Percentiles rank a stretch among this genome's conserved stretches.
Evolutionary conservation across 176 grass and related monocot species (phyloP).

Genomic region (Rhynchospora breviuscula): DNA sequence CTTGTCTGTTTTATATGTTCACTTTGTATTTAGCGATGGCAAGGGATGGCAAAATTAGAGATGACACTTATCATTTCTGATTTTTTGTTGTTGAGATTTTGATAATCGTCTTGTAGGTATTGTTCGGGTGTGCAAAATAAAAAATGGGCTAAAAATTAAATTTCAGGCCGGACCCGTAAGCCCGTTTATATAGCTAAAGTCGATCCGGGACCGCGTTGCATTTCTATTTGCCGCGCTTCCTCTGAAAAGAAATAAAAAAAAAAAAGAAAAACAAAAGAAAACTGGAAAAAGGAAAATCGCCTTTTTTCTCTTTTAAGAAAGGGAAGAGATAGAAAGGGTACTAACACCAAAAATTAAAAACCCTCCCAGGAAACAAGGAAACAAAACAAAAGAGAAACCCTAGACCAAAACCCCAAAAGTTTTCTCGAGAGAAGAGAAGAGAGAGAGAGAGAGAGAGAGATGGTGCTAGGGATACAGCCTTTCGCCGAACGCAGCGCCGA

Average conservation of each 20-base stretch:
- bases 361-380: constrained; percentile 13
- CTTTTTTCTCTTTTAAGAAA: constrained; percentile 12
- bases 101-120: no score
- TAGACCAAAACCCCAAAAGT: constrained; percentile 8
- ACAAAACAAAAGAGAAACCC: constrained; percentile 2
- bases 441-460: background rate
- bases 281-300: background rate
- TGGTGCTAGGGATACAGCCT: constrained; percentile 64
- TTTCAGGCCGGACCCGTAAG: background rate
- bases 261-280: background rate
- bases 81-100: no score
- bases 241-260: background rate
- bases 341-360: background rate
- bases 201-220: background rate
- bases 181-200: background rate
- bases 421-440: background rate
- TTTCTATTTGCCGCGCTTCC: constrained; percentile 8
- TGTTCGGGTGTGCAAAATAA: no score
- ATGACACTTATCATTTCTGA: no score
- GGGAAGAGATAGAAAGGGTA: background rate
- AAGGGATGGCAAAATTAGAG: no score
- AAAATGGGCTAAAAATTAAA: background rate
- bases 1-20: no score
- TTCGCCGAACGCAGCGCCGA: constrained; percentile 40
- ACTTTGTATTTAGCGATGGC: no score